A percentile compares a stretch with the other conserved stretches of the same genome.
These are phyloP conservation scores for Neonectria coccinea DNA, from an alignment of 2,329 filamentous ascomycete genomes.

Conservation along the genomic window DNA sequence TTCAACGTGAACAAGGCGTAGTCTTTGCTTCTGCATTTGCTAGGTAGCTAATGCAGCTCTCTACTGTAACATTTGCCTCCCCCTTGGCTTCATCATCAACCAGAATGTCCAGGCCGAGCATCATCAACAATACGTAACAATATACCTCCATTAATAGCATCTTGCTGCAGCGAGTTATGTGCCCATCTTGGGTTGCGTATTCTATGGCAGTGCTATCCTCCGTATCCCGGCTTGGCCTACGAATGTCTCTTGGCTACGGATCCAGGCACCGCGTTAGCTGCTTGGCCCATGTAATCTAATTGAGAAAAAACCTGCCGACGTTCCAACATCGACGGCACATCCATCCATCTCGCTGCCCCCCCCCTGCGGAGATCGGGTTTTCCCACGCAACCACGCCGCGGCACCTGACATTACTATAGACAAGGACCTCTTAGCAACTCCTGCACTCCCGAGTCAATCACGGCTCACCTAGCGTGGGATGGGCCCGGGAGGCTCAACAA, in stretches of 20 bases:
- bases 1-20: background rate
- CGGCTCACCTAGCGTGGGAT: background rate
- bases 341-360: constrained; percentile 7
- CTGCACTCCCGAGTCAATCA: constrained; percentile 3
- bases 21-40: background rate
- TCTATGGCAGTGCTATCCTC: background rate
- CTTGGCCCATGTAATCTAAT: constrained; percentile 7
- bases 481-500: constrained; percentile 8
- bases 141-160: background rate
- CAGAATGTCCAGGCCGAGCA: background rate
- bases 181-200: background rate
- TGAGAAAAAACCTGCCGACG: background rate
- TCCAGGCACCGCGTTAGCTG: background rate
- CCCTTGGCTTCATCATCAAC: background rate
- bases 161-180: background rate
- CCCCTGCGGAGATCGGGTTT: constrained; percentile 12
- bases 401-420: constrained; percentile 18
- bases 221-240: constrained; percentile 1
- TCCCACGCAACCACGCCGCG: background rate
- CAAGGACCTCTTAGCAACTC: constrained; percentile 19
- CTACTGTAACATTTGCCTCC: background rate
- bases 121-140: background rate
- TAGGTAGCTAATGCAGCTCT: background rate
- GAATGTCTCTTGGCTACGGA: background rate
- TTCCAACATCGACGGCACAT: constrained; percentile 14